phyloP scores from a whole-genome alignment of 176 grass and related monocot genomes.

The Oropetium thomaeum region DNA sequence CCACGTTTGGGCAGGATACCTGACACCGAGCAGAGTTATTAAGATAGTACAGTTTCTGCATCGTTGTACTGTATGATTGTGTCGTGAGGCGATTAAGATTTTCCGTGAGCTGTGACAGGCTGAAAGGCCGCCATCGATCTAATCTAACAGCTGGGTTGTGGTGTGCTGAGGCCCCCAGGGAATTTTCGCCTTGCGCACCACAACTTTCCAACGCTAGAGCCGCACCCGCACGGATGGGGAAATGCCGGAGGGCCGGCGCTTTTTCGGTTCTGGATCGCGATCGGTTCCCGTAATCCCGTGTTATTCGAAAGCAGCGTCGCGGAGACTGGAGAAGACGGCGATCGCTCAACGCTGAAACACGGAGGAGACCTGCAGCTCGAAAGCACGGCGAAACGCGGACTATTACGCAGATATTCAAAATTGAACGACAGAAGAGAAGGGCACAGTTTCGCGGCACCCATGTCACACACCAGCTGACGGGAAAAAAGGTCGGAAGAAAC shows the following conservation, averaged over 20 bases:
- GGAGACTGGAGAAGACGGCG: too few relatives aligned
- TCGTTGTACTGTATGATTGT: not conserved
- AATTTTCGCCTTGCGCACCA: slow-evolving; percentile 14
- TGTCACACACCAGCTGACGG: too few relatives aligned
- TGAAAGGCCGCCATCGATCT: slow-evolving; percentile 17
- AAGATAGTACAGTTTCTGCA: not conserved
- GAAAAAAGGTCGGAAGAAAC: too few relatives aligned
- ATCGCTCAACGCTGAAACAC: too few relatives aligned
- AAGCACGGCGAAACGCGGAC: too few relatives aligned
- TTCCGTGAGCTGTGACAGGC: slow-evolving; percentile 16
- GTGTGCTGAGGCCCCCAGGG: slow-evolving; percentile 1
- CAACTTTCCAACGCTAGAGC: slow-evolving; percentile 2
- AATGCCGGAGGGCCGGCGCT: not conserved
- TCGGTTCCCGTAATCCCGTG: slow-evolving; percentile 18
- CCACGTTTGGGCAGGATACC: not conserved
- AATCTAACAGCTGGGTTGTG: not conserved
- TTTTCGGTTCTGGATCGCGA: not conserved
- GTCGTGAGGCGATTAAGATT: not conserved
- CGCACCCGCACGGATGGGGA: not conserved
- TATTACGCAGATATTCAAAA: too few relatives aligned
- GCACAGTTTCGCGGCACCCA: too few relatives aligned
- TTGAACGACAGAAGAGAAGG: too few relatives aligned
- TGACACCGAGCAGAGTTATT: slow-evolving; percentile 8
- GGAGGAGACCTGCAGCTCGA: too few relatives aligned
- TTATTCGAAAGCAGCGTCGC: not conserved